These are phyloP conservation scores for Hygrophila difformis DNA, from an alignment of 257 asterid species.

Conservation along the genomic window DNA sequence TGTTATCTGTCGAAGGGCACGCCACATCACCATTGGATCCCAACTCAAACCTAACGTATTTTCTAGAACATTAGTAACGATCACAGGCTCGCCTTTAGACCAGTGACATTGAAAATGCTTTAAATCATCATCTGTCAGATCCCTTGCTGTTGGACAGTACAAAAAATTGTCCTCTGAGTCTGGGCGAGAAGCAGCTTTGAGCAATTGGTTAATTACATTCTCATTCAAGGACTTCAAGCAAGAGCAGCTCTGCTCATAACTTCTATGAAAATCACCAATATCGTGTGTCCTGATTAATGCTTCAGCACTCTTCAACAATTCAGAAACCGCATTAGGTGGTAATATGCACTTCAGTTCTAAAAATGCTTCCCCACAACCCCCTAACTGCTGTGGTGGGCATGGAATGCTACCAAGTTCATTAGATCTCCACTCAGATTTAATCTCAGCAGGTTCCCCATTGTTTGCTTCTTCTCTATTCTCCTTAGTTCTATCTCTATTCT, in stretches of 20 bases:
- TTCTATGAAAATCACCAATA: constrained; percentile 12
- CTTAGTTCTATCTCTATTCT: too few species aligned
- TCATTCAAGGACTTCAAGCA: too few species aligned
- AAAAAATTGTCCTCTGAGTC: constrained; percentile 49
- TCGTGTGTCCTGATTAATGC: constrained; percentile 18
- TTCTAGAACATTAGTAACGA: too few species aligned
- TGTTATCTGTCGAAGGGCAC: too few species aligned
- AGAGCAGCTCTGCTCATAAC: too few species aligned
- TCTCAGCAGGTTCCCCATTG: constrained; percentile 5
- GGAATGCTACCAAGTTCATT: constrained; percentile 41
- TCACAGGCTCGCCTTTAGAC: too few species aligned
- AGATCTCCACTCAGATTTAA: too few species aligned
- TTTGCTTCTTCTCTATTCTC: constrained; percentile 7
- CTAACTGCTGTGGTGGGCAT: constrained; percentile 40
- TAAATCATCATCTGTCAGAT: constrained; percentile 37
- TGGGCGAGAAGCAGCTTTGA: constrained; percentile 55
- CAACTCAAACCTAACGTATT: constrained; percentile 81
- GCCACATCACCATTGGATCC: constrained; percentile 99
- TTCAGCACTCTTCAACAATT: constrained; percentile 41
- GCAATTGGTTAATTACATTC: too few species aligned
- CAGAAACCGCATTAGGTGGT: constrained; percentile 28
- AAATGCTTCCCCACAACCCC: too few species aligned
- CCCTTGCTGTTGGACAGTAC: constrained; percentile 60
- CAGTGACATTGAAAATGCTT: too few species aligned
- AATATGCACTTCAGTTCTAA: constrained; percentile 40